Conservation (phyloP, 768 basidiomycete species). For the Psilocybe subaeruginosa region DNA sequence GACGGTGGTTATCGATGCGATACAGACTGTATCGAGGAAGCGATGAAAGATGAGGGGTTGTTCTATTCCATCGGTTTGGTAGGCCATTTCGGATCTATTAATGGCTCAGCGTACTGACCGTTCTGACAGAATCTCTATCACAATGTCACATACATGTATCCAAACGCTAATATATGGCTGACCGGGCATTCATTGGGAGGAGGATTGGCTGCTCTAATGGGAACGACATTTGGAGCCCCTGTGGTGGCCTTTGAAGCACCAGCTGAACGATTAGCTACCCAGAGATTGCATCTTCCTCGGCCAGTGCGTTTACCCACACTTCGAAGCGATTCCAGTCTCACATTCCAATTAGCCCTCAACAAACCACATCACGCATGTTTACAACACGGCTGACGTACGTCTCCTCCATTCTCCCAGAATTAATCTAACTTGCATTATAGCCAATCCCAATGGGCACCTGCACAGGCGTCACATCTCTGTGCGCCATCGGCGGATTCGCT, state of each 20-base stretch:
- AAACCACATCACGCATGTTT: conserved; percentile 84
- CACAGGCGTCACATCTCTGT: conserved; percentile 63
- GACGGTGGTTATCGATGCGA: conserved; percentile 77
- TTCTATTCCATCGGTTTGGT: conserved; percentile 90
- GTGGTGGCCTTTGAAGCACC: conserved; percentile 92
- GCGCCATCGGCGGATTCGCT: conserved; percentile 73
- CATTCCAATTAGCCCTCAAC: conserved; percentile 55
- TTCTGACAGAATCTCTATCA: conserved; percentile 81
- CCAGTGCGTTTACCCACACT: conserved; percentile 56
- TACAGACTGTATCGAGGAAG: conserved; percentile 76
- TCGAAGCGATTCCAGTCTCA: background rate
- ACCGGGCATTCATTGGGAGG: conserved; percentile 87
- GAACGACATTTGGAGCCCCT: conserved; percentile 89
- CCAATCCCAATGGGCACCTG: conserved; percentile 89
- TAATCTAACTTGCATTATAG: conserved; percentile 24
- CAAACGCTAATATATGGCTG: conserved; percentile 87
- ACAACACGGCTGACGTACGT: conserved; percentile 83
- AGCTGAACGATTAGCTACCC: conserved; percentile 69
- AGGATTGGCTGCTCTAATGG: conserved; percentile 80
- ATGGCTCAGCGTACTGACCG: background rate
- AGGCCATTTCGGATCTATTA: conserved; percentile 28
- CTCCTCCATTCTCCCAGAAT: background rate
- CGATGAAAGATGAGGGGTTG: conserved; percentile 81
- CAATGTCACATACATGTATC: conserved; percentile 90
- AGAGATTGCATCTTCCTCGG: conserved; percentile 82